These are phyloP conservation scores for Capsicum chinense DNA, from an alignment of 257 asterid species.

Conservation along the genomic window DNA sequence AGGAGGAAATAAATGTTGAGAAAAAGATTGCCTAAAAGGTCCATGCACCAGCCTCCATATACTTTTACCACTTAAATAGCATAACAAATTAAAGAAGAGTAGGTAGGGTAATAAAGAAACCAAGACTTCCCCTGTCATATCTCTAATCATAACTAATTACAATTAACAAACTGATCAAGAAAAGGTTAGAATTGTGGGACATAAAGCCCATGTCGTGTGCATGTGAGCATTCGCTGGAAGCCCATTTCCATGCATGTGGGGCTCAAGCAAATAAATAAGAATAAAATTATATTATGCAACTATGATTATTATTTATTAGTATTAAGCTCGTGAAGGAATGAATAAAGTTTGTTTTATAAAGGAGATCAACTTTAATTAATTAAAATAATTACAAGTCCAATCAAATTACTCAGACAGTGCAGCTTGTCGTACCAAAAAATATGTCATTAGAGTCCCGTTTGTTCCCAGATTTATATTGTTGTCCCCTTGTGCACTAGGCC, in stretches of 20 bases:
- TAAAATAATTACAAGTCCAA: not conserved
- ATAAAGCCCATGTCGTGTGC: slow-evolving; percentile 29
- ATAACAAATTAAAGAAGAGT: not conserved
- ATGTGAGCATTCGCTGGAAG: slow-evolving; percentile 37
- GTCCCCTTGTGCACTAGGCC: not conserved
- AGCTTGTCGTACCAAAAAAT: not conserved
- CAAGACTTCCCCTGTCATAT: not conserved
- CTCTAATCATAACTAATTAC: not conserved
- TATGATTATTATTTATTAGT: not conserved
- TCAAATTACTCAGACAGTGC: slow-evolving; percentile 13
- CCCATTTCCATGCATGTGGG: not conserved
- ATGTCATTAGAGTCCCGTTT: not conserved
- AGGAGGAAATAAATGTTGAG: not conserved
- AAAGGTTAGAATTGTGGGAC: slow-evolving; percentile 27
- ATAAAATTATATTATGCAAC: not conserved
- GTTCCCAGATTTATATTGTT: not conserved
- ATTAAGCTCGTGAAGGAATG: not conserved
- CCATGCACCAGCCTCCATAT: not conserved
- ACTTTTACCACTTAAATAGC: not conserved
- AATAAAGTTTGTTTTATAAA: not conserved
- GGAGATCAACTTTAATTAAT: slow-evolving; percentile 13
- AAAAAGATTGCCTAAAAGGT: not conserved
- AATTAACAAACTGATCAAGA: not conserved
- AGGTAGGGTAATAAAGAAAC: not conserved
- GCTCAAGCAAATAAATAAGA: not conserved